These are phyloP conservation scores for Crucibulum laeve DNA, from an alignment of 768 basidiomycete genomes.

Conservation along the genomic window DNA sequence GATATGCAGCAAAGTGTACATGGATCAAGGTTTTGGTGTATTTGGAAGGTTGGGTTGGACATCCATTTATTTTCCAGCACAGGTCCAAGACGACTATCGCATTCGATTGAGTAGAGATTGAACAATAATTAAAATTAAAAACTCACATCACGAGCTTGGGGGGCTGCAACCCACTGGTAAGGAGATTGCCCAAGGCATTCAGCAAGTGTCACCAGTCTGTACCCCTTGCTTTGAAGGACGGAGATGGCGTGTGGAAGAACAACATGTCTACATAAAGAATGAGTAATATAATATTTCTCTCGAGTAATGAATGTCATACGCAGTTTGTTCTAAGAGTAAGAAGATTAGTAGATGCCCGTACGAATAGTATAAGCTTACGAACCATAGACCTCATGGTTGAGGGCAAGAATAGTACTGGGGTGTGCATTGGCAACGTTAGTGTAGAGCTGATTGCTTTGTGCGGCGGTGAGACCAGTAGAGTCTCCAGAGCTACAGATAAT, in stretches of 20 bases:
- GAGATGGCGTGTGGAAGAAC: constrained; percentile 35
- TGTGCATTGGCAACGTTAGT: constrained; percentile 18
- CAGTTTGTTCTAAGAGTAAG: constrained; percentile 14
- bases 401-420: constrained; percentile 30
- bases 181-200: constrained; percentile 35
- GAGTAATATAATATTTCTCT: background rate
- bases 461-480: constrained; percentile 23
- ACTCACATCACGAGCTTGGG: constrained; percentile 26
- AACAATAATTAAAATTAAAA: background rate
- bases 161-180: constrained; percentile 28
- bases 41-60: too few species aligned
- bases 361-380: constrained; percentile 4
- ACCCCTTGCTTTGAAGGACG: constrained; percentile 32
- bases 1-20: too few species aligned
- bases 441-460: constrained; percentile 24
- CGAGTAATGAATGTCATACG: constrained; percentile 11
- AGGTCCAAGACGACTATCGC: background rate
- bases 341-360: background rate
- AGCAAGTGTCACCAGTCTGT: constrained; percentile 36
- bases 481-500: constrained; percentile 29
- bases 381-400: constrained; percentile 36
- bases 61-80: background rate
- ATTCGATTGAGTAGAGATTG: background rate
- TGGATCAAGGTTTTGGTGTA: too few species aligned
- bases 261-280: constrained; percentile 15